phyloP scores from a whole-genome alignment of 352 stramenopile species.

The Globisporangium spinosum region DNA sequence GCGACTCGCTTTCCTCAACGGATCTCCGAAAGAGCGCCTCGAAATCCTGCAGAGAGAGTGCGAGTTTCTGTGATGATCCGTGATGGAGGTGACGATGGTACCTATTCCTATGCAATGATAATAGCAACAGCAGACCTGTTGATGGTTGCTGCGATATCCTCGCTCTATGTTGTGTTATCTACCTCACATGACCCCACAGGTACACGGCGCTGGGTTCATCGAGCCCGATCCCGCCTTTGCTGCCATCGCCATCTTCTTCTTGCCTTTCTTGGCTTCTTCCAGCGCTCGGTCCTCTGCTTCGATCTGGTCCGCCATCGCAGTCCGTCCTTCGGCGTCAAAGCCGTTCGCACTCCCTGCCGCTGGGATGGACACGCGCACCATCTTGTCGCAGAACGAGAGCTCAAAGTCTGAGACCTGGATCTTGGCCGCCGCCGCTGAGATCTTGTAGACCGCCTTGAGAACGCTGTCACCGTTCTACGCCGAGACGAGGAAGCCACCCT shows the following conservation, averaged over 20 bases:
- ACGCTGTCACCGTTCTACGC: constrained; percentile 84
- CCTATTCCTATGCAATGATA: background rate
- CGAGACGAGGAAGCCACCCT: constrained; percentile 77
- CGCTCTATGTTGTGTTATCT: background rate
- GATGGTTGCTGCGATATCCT: background rate
- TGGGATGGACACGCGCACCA: constrained; percentile 53
- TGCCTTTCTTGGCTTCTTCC: constrained; percentile 37
- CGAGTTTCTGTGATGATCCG: constrained; percentile 44
- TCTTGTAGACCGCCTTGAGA: constrained; percentile 72
- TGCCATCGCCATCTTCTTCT: constrained; percentile 6
- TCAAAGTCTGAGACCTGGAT: constrained; percentile 78
- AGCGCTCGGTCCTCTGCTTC: constrained; percentile 66
- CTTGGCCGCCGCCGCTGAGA: constrained; percentile 59
- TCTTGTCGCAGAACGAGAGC: constrained; percentile 74
- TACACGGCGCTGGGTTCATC: background rate
- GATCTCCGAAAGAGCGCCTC: constrained; percentile 35
- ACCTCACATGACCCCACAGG: constrained; percentile 16
- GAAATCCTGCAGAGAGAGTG: constrained; percentile 48
- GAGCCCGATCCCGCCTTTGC: background rate
- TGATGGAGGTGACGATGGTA: constrained; percentile 21
- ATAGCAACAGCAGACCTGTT: background rate
- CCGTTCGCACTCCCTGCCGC: constrained; percentile 7
- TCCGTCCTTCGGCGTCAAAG: constrained; percentile 45
- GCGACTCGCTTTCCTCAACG: constrained; percentile 63
- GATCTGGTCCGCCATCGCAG: constrained; percentile 69